phyloP scores from a whole-genome alignment of 2,329 filamentous ascomycete genomes.

The Ascochyta koolunga region DNA sequence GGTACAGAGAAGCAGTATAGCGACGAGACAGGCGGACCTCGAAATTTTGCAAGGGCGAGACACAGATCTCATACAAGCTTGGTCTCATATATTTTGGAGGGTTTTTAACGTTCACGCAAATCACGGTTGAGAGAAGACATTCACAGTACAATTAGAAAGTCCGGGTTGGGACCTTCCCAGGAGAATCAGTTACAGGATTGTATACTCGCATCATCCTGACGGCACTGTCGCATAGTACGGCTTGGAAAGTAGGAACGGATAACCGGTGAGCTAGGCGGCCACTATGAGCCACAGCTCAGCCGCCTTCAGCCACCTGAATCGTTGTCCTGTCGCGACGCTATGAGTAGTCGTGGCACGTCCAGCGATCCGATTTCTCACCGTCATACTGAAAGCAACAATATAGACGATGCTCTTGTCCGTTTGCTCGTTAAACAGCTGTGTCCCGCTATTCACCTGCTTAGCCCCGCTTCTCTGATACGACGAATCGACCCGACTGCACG shows the following conservation, averaged over 20 bases:
- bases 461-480: constrained; percentile 3
- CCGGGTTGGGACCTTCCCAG: too few relatives aligned
- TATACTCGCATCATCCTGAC: background rate
- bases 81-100: too few relatives aligned
- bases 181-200: background rate
- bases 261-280: background rate
- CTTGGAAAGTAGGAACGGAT: background rate
- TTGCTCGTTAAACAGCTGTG: background rate
- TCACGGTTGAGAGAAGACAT: too few relatives aligned
- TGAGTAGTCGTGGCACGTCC: constrained; percentile 1
- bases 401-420: background rate
- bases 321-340: background rate
- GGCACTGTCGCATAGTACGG: background rate
- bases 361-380: background rate
- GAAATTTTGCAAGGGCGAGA: too few relatives aligned
- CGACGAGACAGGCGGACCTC: too few relatives aligned
- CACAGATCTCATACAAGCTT: too few relatives aligned
- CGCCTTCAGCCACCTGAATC: background rate
- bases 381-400: background rate
- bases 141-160: too few relatives aligned
- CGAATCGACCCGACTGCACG: background rate
- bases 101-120: too few relatives aligned
- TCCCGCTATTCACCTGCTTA: background rate
- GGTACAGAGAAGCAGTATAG: too few relatives aligned
- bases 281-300: background rate